Evolutionary conservation across 129 eudicot species (phyloP).

Genomic region (Erigeron canadensis): DNA sequence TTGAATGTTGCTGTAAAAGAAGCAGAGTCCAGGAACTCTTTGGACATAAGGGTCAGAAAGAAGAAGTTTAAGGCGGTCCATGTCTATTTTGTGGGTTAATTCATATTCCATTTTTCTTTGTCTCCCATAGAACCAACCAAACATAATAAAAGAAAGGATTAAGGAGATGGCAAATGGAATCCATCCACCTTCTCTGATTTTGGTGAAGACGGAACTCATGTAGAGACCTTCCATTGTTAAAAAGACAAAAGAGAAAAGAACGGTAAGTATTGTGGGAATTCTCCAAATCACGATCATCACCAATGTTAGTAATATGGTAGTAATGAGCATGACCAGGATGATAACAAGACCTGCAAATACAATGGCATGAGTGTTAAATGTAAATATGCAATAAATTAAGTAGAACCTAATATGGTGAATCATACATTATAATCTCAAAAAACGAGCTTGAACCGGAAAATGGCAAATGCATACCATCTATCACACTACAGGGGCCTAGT

Average conservation of each 20-base stretch:
- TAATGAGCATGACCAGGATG: slow-evolving; percentile 71
- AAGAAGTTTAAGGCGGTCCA: slow-evolving; percentile 38
- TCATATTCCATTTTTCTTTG: slow-evolving; percentile 62
- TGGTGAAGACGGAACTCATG: slow-evolving; percentile 56
- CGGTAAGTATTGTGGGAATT: slow-evolving; percentile 40
- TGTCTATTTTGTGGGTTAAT: slow-evolving; percentile 48
- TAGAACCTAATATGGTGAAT: neutral
- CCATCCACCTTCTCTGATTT: slow-evolving; percentile 73
- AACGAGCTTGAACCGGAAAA: neutral
- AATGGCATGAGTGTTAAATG: neutral
- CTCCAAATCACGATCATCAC: slow-evolving; percentile 72
- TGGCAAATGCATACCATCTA: neutral
- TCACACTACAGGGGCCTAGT: neutral
- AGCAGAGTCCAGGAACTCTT: slow-evolving; percentile 66
- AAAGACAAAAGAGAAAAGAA: slow-evolving; percentile 43
- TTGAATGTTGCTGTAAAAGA: slow-evolving; percentile 64
- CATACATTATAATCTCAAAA: neutral
- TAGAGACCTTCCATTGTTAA: slow-evolving; percentile 56
- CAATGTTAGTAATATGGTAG: slow-evolving; percentile 56
- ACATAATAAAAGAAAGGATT: slow-evolving; percentile 68
- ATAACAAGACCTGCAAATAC: slow-evolving; percentile 61
- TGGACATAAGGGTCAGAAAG: slow-evolving; percentile 50
- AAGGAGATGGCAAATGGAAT: slow-evolving; percentile 76
- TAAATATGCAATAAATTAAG: slow-evolving; percentile 5
- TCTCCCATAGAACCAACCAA: slow-evolving; percentile 70